These are phyloP conservation scores for Sclerotiophoma versabilis DNA, from an alignment of 2,329 filamentous ascomycete species.

Conservation along the genomic window DNA sequence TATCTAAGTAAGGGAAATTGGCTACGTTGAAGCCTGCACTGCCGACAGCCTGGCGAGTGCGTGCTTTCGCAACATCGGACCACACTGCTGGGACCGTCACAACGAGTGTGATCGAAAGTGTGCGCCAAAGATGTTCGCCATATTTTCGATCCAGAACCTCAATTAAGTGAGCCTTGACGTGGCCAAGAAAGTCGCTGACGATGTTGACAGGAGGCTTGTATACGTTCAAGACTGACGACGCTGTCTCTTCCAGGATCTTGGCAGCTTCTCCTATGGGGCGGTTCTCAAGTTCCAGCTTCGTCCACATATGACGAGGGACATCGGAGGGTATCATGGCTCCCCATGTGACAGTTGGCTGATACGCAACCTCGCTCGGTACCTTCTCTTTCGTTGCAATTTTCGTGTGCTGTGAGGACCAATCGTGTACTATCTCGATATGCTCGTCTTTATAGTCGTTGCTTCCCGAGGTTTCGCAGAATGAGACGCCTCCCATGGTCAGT, in stretches of 20 bases:
- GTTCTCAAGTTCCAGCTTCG: slow-evolving; percentile 38
- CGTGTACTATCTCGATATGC: slow-evolving; percentile 31
- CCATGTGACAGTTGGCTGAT: slow-evolving; percentile 21
- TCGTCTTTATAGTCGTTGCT: slow-evolving; percentile 10
- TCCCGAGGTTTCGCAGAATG: slow-evolving; percentile 39
- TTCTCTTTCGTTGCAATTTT: slow-evolving; percentile 41
- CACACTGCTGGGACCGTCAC: slow-evolving; percentile 38
- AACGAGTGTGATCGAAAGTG: slow-evolving; percentile 28
- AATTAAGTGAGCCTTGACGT: slow-evolving; percentile 30
- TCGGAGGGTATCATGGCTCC: slow-evolving; percentile 25
- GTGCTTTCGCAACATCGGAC: slow-evolving; percentile 33
- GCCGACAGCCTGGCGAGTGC: slow-evolving; percentile 25
- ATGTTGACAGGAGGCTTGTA: slow-evolving; percentile 35
- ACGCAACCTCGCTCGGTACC: slow-evolving; percentile 35
- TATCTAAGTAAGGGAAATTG: slow-evolving; percentile 17
- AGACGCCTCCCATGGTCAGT: slow-evolving; percentile 33
- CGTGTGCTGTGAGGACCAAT: slow-evolving; percentile 35
- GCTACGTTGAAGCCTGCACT: slow-evolving; percentile 29
- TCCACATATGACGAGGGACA: slow-evolving; percentile 41
- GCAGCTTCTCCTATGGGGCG: slow-evolving; percentile 22
- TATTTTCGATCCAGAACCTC: slow-evolving; percentile 33
- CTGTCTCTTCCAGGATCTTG: slow-evolving; percentile 23
- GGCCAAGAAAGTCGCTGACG: slow-evolving; percentile 37
- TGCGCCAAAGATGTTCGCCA: slow-evolving; percentile 25
- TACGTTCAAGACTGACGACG: not conserved